Conservation (phyloP, 2,329 filamentous ascomycete species). For the Aspergillus pseudonomiae region DNA sequence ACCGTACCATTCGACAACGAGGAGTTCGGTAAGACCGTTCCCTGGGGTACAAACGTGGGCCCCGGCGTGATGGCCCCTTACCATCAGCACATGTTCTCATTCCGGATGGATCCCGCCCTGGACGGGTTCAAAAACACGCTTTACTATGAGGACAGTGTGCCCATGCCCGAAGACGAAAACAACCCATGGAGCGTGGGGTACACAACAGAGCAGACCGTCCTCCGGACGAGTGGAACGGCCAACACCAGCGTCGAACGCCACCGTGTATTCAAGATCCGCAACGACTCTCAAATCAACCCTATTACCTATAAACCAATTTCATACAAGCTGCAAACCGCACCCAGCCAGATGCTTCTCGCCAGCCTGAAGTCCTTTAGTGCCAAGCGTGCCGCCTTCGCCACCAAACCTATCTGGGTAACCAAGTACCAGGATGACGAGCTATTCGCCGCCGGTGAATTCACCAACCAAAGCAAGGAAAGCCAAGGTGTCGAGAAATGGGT, state of each 20-base stretch:
- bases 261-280: conserved; percentile 63
- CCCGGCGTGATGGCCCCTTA: conserved; percentile 69
- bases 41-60: conserved; percentile 70
- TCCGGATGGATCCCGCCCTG: conserved; percentile 64
- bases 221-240: conserved; percentile 51
- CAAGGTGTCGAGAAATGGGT: conserved; percentile 58
- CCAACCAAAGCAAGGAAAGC: conserved; percentile 58
- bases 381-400: conserved; percentile 58
- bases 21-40: conserved; percentile 60
- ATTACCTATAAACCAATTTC: conserved; percentile 58
- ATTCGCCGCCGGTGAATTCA: conserved; percentile 59
- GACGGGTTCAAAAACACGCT: conserved; percentile 60
- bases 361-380: conserved; percentile 47
- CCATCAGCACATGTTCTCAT: conserved; percentile 77
- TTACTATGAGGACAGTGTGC: conserved; percentile 61
- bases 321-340: conserved; percentile 60
- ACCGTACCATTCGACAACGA: conserved; percentile 66
- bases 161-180: conserved; percentile 59
- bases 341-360: conserved; percentile 62
- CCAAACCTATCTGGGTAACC: conserved; percentile 60
- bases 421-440: conserved; percentile 57
- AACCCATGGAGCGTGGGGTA: conserved; percentile 59
- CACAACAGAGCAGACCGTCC: conserved; percentile 50
- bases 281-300: conserved; percentile 54
- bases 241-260: conserved; percentile 53